Evolutionary conservation across 306 rosid species (phyloP).

Genomic region (Amphicarpaea edgeworthii): DNA sequence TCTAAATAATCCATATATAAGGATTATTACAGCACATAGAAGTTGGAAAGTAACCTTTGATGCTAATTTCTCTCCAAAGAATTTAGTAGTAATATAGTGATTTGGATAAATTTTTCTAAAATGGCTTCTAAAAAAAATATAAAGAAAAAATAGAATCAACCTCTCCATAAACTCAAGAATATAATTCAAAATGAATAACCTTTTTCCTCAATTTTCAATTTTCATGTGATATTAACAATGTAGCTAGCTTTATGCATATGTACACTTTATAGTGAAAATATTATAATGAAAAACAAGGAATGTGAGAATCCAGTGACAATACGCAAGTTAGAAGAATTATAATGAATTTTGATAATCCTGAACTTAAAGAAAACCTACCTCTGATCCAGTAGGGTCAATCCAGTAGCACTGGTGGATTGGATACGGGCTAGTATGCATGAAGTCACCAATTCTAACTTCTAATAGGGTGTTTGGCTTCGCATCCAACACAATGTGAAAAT

Average conservation of each 20-base stretch:
- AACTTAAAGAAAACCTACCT: background rate
- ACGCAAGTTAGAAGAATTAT: background rate
- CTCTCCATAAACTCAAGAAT: too few species aligned
- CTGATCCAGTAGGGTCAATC: background rate
- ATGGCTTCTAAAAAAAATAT: too few species aligned
- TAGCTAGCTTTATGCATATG: background rate
- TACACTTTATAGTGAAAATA: background rate
- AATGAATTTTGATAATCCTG: background rate
- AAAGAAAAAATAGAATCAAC: too few species aligned
- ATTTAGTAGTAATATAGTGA: too few species aligned
- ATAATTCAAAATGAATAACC: background rate
- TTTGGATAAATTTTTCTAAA: too few species aligned
- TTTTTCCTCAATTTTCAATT: background rate
- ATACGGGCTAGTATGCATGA: too few species aligned
- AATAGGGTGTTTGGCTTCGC: too few species aligned
- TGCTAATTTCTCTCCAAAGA: conserved; percentile 56
- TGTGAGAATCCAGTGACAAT: background rate
- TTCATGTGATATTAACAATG: background rate
- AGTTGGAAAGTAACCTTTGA: conserved; percentile 51
- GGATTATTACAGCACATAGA: conserved; percentile 39
- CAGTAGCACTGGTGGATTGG: too few species aligned
- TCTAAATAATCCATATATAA: conserved; percentile 20
- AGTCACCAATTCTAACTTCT: too few species aligned
- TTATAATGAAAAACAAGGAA: background rate
- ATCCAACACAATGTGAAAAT: too few species aligned